Percentiles rank a stretch among this genome's conserved stretches.
Conservation (phyloP, 805 yeast genomes). For the Jamesozyma spencerorum region DNA sequence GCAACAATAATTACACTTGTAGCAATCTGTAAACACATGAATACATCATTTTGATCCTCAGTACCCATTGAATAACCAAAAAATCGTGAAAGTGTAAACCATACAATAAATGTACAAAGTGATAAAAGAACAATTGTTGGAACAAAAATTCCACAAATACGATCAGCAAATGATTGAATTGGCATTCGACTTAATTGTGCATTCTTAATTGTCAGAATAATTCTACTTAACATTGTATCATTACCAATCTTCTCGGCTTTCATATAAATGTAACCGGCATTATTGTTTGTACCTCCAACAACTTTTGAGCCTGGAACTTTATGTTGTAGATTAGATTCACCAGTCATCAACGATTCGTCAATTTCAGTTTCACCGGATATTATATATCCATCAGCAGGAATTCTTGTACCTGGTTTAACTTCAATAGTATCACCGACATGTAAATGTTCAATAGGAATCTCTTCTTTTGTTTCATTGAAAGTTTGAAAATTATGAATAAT, state of each 20-base stretch:
- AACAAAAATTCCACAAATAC: slow-evolving; percentile 76
- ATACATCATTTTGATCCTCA: neutral
- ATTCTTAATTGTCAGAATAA: slow-evolving; percentile 74
- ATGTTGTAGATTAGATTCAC: slow-evolving; percentile 72
- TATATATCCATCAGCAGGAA: slow-evolving; percentile 88
- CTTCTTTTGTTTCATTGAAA: slow-evolving; percentile 2
- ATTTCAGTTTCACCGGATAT: slow-evolving; percentile 71
- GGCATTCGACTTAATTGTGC: slow-evolving; percentile 89
- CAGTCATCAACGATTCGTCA: slow-evolving; percentile 86
- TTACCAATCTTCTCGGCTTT: slow-evolving; percentile 66
- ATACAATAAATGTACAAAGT: slow-evolving; percentile 51
- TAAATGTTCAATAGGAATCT: slow-evolving; percentile 64
- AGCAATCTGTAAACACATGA: slow-evolving; percentile 57
- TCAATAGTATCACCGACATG: slow-evolving; percentile 71
- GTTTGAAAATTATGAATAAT: slow-evolving; percentile 34
- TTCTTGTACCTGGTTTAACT: slow-evolving; percentile 74
- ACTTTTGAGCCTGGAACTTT: slow-evolving; percentile 55
- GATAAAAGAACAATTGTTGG: slow-evolving; percentile 61
- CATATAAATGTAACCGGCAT: slow-evolving; percentile 61
- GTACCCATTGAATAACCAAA: neutral
- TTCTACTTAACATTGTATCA: slow-evolving; percentile 78
- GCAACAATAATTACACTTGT: slow-evolving; percentile 95
- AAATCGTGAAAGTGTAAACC: slow-evolving; percentile 34
- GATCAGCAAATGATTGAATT: slow-evolving; percentile 81
- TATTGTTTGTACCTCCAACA: slow-evolving; percentile 88